Percentiles rank a stretch among this genome's conserved stretches.
These are phyloP conservation scores for Plantago rigida DNA, from an alignment of 305 asterid genomes.

Conservation along the genomic window DNA sequence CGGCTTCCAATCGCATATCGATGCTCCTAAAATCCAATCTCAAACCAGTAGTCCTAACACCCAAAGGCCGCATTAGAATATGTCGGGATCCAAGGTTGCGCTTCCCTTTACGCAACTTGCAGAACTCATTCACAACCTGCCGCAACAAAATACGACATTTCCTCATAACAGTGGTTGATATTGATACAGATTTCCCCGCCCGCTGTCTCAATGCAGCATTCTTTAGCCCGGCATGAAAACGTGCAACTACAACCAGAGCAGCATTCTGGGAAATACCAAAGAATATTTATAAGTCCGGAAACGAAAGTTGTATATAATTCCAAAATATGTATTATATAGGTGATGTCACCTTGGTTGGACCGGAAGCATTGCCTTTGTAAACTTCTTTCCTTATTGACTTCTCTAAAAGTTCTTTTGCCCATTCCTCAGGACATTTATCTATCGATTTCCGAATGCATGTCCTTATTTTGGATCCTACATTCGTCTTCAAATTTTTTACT, in stretches of 20 bases:
- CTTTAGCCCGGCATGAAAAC: not conserved
- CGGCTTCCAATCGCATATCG: constrained; percentile 48
- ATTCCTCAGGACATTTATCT: constrained; percentile 16
- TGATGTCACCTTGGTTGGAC: constrained; percentile 24
- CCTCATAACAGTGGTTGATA: constrained; percentile 21
- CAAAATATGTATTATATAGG: too few relatives aligned
- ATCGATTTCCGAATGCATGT: constrained; percentile 19
- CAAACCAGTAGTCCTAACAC: constrained; percentile 37
- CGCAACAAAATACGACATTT: constrained; percentile 24
- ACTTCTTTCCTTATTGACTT: constrained; percentile 24
- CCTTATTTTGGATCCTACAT: constrained; percentile 24
- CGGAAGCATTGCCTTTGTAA: constrained; percentile 26
- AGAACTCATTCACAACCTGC: constrained; percentile 2
- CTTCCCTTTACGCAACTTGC: not conserved
- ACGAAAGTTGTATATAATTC: not conserved
- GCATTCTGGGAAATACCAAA: constrained; percentile 15
- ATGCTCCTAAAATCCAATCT: constrained; percentile 48
- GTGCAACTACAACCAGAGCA: constrained; percentile 14
- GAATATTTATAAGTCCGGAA: not conserved
- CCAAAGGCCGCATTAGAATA: too few relatives aligned
- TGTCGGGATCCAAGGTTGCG: constrained; percentile 29
- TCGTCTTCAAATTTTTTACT: constrained; percentile 20
- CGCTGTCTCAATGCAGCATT: not conserved
- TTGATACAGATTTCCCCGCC: constrained; percentile 1
- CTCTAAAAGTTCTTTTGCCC: constrained; percentile 20